A percentile compares a stretch with the other conserved stretches of the same genome.
Conservation (phyloP, 1,284 basidiomycete genomes). For the Cryptococcus wingfieldii region DNA sequence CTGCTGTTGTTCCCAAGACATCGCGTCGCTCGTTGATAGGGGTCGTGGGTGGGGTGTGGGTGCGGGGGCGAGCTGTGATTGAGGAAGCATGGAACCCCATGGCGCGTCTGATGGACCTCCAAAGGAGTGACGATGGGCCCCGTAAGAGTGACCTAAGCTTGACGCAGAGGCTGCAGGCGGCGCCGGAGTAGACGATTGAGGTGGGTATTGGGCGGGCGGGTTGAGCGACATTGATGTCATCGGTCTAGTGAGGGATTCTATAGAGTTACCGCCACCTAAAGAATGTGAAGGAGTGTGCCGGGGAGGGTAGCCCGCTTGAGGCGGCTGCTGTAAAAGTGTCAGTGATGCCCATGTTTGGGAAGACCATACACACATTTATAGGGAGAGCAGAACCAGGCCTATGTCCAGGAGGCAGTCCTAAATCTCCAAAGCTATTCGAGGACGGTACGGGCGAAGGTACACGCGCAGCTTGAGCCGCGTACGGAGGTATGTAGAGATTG, state of each 20-base stretch:
- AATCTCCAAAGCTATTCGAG: conserved; percentile 34
- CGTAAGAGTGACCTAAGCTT: conserved; percentile 8
- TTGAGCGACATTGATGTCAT: conserved; percentile 39
- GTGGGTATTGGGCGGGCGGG: conserved; percentile 18
- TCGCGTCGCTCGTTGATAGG: conserved; percentile 20
- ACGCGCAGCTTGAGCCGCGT: conserved; percentile 11
- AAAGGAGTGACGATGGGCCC: conserved; percentile 35
- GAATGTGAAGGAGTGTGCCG: conserved; percentile 4
- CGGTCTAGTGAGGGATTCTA: conserved; percentile 34
- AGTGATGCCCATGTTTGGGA: neutral
- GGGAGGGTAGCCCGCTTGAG: conserved; percentile 19
- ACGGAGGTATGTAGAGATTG: conserved; percentile 46
- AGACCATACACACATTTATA: neutral
- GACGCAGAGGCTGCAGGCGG: conserved; percentile 4
- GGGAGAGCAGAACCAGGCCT: neutral
- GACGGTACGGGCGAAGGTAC: conserved; percentile 5
- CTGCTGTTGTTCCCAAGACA: conserved; percentile 16
- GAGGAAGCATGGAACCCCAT: conserved; percentile 30
- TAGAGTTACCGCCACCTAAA: conserved; percentile 3
- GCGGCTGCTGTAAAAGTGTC: conserved; percentile 5
- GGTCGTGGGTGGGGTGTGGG: conserved; percentile 25
- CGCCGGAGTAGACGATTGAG: conserved; percentile 17
- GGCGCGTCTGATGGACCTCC: conserved; percentile 28
- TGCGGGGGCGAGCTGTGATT: conserved; percentile 17
- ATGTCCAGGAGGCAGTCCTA: conserved; percentile 38